Percentiles rank a stretch among this genome's conserved stretches.
Evolutionary conservation across 73 alveolate genomes (phyloP).

Genomic region (Tetrahymena borealis): DNA sequence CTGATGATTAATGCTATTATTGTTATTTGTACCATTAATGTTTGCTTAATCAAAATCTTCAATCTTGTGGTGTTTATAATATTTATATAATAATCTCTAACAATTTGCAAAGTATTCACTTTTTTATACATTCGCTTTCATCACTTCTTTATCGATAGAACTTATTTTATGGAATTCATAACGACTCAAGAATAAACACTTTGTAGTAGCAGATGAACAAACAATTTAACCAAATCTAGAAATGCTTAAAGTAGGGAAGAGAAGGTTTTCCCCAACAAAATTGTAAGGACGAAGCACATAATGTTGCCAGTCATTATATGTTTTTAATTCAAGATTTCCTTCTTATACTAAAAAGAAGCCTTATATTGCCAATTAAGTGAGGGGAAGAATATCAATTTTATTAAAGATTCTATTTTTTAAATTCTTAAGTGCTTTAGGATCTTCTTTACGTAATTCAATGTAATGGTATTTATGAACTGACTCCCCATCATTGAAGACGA

Average conservation of each 20-base stretch:
- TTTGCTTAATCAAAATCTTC: background rate
- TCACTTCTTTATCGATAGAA: background rate
- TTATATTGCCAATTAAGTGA: background rate
- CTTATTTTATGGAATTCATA: background rate
- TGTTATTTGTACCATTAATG: background rate
- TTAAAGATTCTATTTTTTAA: background rate
- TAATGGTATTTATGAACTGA: background rate
- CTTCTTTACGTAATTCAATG: background rate
- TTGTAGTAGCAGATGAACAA: background rate
- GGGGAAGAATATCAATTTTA: background rate
- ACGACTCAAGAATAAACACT: background rate
- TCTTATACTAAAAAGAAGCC: background rate
- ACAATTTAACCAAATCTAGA: background rate
- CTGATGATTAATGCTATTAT: background rate
- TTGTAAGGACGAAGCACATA: background rate
- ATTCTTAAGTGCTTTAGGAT: background rate
- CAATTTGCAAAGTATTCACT: background rate
- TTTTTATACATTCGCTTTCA: background rate
- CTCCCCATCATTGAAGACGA: background rate
- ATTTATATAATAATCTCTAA: background rate
- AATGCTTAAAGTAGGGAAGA: background rate
- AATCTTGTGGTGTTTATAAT: background rate
- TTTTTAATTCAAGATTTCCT: background rate
- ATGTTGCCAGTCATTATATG: background rate
- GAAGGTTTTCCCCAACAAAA: background rate